phyloP scores from a whole-genome alignment of 169 alveolate genomes.

The Plasmodium gonderi region DNA sequence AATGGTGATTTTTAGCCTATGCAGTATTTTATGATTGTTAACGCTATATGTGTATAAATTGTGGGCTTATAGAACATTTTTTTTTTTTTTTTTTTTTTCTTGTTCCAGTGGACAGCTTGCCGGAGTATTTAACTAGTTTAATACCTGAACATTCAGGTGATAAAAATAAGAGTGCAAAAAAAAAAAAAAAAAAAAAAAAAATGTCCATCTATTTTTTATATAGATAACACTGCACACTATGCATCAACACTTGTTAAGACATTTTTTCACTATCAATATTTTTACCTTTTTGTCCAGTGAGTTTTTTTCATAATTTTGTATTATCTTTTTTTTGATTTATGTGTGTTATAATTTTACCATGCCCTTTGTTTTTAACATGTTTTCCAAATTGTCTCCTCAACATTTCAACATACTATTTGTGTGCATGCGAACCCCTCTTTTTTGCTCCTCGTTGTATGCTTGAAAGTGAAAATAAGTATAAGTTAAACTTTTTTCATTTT shows the following conservation, averaged over 20 bases:
- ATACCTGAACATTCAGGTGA: slow-evolving; percentile 53
- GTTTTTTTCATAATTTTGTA: background rate
- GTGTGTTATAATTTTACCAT: background rate
- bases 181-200: background rate
- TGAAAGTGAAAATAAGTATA: background rate
- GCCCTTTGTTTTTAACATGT: background rate
- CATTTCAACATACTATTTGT: background rate
- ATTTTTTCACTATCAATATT: background rate
- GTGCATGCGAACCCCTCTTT: no score
- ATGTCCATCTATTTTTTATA: no score
- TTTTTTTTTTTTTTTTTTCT: slow-evolving; percentile 8
- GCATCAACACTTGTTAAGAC: background rate
- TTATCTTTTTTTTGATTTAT: background rate
- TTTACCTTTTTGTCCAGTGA: background rate
- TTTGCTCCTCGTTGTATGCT: background rate
- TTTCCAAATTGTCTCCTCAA: background rate
- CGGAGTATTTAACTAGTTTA: background rate
- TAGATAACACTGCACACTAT: background rate
- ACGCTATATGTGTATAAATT: background rate
- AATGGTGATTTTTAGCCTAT: background rate
- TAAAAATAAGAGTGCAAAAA: background rate
- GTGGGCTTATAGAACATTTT: background rate
- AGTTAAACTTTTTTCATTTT: background rate
- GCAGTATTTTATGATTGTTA: background rate
- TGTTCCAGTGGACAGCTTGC: slow-evolving; percentile 21